phyloP scores from a whole-genome alignment of 176 grass and related monocot species.

The Zoysia japonica region DNA sequence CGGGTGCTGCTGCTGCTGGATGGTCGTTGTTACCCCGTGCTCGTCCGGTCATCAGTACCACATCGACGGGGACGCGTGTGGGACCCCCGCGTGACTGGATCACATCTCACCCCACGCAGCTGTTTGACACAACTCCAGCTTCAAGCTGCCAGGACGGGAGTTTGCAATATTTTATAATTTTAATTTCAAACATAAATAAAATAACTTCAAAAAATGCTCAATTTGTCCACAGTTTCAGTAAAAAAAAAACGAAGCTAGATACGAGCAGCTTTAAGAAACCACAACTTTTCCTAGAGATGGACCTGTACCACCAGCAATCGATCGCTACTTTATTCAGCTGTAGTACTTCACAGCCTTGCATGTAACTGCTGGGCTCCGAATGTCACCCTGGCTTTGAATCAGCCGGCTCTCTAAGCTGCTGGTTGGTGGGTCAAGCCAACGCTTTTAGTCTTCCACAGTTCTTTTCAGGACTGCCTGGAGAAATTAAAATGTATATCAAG shows the following conservation, averaged over 20 bases:
- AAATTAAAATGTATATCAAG: background rate
- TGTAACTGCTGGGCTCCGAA: slow-evolving; percentile 61
- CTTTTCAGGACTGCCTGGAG: slow-evolving; percentile 75
- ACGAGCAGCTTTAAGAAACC: background rate
- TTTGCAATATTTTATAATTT: too few relatives aligned
- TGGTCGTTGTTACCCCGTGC: slow-evolving; percentile 43
- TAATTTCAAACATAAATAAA: too few relatives aligned
- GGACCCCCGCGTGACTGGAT: slow-evolving; percentile 30
- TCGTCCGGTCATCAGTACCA: background rate
- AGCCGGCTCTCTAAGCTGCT: slow-evolving; percentile 90
- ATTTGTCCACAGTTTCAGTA: too few relatives aligned
- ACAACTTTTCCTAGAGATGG: too few relatives aligned
- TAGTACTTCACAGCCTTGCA: slow-evolving; percentile 70
- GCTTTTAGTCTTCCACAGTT: slow-evolving; percentile 73
- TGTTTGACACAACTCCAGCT: background rate
- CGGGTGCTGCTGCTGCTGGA: background rate
- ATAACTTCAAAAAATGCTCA: too few relatives aligned
- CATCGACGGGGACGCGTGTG: background rate
- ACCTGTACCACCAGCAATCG: background rate
- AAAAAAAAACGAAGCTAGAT: background rate
- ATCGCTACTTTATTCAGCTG: slow-evolving; percentile 39
- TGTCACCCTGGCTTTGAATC: slow-evolving; percentile 90
- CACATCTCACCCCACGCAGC: slow-evolving; percentile 35
- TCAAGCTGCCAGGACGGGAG: too few relatives aligned
- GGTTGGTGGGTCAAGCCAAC: slow-evolving; percentile 75